Conservation (phyloP, 2,329 filamentous ascomycete species). For the Waltergamsia citrina region DNA sequence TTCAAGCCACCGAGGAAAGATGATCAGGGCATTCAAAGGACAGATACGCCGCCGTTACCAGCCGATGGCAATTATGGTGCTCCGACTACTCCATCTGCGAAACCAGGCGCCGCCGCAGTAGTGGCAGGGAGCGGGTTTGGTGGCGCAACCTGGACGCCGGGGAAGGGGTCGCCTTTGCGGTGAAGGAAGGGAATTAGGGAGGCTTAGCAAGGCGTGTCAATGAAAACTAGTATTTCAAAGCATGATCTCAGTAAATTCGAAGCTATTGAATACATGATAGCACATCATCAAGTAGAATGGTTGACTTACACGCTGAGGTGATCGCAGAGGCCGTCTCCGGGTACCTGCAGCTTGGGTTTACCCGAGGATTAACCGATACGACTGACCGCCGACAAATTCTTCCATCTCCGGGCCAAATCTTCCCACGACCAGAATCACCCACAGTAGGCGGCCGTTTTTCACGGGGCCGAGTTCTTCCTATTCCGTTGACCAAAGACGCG, state of each 20-base stretch:
- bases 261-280: too few species aligned
- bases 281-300: too few species aligned
- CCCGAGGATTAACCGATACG: not conserved
- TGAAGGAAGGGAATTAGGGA: too few species aligned
- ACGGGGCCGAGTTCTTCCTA: slow-evolving; percentile 35
- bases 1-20: slow-evolving; percentile 42
- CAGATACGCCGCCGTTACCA: slow-evolving; percentile 44
- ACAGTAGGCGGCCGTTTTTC: slow-evolving; percentile 4
- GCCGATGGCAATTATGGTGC: slow-evolving; percentile 20
- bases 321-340: too few species aligned
- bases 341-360: too few species aligned
- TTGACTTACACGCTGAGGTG: too few species aligned
- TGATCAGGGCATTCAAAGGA: slow-evolving; percentile 31
- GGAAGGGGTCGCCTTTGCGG: slow-evolving; percentile 29
- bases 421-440: slow-evolving; percentile 7
- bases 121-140: slow-evolving; percentile 25
- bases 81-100: slow-evolving; percentile 37
- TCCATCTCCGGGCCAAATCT: slow-evolving; percentile 11
- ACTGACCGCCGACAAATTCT: slow-evolving; percentile 9
- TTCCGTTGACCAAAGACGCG: slow-evolving; percentile 25
- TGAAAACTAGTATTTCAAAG: too few species aligned
- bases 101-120: slow-evolving; percentile 23
- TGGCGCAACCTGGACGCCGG: slow-evolving; percentile 33
- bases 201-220: too few species aligned
- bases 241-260: too few species aligned